Evolutionary conservation across 1,284 basidiomycete species (phyloP).

Genomic region (Coniferiporia weirii): DNA sequence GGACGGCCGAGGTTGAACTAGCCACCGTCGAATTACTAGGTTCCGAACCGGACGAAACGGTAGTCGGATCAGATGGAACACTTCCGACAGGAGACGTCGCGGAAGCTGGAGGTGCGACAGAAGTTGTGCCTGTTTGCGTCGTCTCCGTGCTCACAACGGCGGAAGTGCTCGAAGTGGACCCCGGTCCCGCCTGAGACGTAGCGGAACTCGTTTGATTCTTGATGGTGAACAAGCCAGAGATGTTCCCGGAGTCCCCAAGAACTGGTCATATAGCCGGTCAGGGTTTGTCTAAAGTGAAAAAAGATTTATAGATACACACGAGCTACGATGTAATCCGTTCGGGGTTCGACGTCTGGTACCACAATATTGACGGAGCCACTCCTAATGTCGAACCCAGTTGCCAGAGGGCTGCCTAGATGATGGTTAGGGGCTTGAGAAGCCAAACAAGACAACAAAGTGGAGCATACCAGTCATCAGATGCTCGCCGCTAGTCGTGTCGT

Average conservation of each 20-base stretch:
- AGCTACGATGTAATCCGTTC: slow-evolving; percentile 34
- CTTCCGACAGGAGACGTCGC: not conserved
- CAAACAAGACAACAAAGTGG: not conserved
- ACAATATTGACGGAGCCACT: slow-evolving; percentile 29
- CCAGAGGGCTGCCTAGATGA: slow-evolving; percentile 37
- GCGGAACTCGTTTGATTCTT: not conserved
- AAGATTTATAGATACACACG: slow-evolving; percentile 28
- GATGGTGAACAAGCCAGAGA: slow-evolving; percentile 35
- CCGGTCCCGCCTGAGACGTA: not conserved
- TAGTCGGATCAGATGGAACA: too few species aligned
- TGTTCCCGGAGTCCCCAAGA: slow-evolving; percentile 40
- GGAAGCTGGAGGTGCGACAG: not conserved
- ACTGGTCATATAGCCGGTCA: slow-evolving; percentile 25
- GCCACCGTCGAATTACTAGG: not conserved
- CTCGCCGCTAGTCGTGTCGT: slow-evolving; percentile 14
- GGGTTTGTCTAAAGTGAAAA: not conserved
- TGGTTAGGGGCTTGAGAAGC: not conserved
- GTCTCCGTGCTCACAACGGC: not conserved
- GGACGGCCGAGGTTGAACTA: not conserved
- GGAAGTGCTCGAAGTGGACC: not conserved
- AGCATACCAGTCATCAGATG: slow-evolving; percentile 17
- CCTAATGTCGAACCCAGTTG: slow-evolving; percentile 35
- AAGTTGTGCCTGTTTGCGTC: not conserved
- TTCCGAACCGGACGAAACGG: not conserved
- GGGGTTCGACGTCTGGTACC: slow-evolving; percentile 31